These are phyloP conservation scores for Thymus quinquecostatus DNA, from an alignment of 257 asterid genomes.

Conservation along the genomic window DNA sequence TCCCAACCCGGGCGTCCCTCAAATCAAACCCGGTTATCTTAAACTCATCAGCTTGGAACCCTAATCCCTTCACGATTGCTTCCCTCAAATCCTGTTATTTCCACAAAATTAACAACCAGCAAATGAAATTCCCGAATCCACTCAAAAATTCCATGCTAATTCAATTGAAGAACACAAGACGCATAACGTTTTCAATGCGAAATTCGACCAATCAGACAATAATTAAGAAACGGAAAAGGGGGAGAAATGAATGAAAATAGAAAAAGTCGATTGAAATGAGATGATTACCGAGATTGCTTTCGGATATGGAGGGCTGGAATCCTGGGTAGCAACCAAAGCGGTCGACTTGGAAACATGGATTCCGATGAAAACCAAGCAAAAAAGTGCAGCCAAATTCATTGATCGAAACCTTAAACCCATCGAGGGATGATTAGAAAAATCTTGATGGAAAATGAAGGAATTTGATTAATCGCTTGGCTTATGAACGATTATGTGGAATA, in stretches of 20 bases:
- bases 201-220: not conserved
- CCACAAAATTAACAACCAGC: not conserved
- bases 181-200: not conserved
- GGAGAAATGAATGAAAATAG: not conserved
- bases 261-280: not conserved
- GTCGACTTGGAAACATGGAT: conserved; percentile 36
- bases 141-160: not conserved
- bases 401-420: conserved; percentile 47
- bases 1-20: conserved; percentile 84
- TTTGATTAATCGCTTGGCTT: conserved; percentile 11
- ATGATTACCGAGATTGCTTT: conserved; percentile 62
- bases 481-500: conserved; percentile 7
- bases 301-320: conserved; percentile 47
- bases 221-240: not conserved
- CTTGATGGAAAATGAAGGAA: conserved; percentile 7
- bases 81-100: conserved; percentile 79
- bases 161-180: not conserved
- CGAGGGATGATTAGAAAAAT: not conserved
- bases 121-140: not conserved
- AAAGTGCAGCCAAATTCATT: conserved; percentile 17
- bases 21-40: conserved; percentile 85
- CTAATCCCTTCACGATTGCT: conserved; percentile 86
- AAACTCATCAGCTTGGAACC: conserved; percentile 78
- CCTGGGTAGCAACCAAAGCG: conserved; percentile 43
- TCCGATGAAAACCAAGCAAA: conserved; percentile 41